Evolutionary conservation across 768 basidiomycete species (phyloP).

Genomic region (Candolleomyces aberdarensis): DNA sequence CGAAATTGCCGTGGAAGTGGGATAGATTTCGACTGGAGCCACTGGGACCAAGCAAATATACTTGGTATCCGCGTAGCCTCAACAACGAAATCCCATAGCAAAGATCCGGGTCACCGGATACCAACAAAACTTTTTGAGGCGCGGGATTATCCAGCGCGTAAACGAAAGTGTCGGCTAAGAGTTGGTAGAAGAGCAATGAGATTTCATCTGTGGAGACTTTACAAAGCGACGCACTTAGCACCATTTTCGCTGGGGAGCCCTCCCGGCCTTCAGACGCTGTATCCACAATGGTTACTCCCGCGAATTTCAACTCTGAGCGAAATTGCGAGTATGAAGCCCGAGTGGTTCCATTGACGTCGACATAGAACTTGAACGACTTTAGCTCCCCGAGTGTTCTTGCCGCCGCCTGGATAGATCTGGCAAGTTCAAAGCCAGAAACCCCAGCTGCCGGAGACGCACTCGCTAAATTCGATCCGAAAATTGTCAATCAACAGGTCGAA

Average conservation of each 20-base stretch:
- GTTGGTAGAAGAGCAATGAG: background rate
- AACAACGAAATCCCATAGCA: slow-evolving; percentile 4
- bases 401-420: background rate
- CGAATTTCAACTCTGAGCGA: background rate
- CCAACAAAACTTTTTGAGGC: background rate
- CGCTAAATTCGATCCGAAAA: background rate
- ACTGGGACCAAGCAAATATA: background rate
- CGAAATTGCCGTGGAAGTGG: background rate
- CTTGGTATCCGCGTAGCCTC: background rate
- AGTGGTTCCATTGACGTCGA: background rate
- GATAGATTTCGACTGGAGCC: background rate
- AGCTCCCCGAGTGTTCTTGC: background rate
- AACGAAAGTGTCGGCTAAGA: background rate
- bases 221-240: background rate
- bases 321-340: background rate
- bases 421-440: background rate
- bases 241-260: background rate
- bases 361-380: background rate
- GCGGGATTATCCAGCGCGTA: background rate
- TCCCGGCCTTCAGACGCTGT: background rate
- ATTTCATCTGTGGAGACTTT: background rate
- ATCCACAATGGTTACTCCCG: background rate
- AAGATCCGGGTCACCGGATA: background rate
- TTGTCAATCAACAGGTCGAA: background rate
- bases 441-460: background rate